These are phyloP conservation scores for Cladosporium sphaerospermum DNA, from an alignment of 2,329 filamentous ascomycete species.

Conservation along the genomic window DNA sequence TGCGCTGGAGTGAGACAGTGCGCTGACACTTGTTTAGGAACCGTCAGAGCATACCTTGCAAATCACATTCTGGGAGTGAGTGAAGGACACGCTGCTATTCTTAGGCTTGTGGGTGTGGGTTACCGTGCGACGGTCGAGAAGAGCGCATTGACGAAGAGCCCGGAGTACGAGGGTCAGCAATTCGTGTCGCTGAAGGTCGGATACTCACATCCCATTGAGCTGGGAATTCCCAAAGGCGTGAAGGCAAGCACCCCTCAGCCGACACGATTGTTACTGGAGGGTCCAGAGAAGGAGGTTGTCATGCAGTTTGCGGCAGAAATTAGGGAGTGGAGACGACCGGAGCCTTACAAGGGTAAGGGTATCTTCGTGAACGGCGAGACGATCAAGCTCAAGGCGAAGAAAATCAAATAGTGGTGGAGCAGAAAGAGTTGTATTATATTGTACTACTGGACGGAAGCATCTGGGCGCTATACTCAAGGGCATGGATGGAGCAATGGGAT, in stretches of 20 bases:
- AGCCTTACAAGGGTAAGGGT: conserved; percentile 99
- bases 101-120: conserved; percentile 89
- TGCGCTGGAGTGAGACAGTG: background rate
- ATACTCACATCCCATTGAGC: conserved; percentile 91
- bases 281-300: conserved; percentile 75
- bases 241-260: conserved; percentile 84
- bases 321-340: conserved; percentile 78
- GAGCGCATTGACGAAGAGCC: conserved; percentile 58
- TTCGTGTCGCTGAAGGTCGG: conserved; percentile 93
- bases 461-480: conserved; percentile 2
- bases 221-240: conserved; percentile 75
- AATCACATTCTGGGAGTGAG: conserved; percentile 91
- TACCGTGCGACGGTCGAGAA: conserved; percentile 85
- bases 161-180: conserved; percentile 73
- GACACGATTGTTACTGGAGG: conserved; percentile 85
- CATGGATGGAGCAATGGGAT: conserved; percentile 3
- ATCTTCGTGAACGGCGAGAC: conserved; percentile 98
- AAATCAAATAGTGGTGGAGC: conserved; percentile 39
- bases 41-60: conserved; percentile 79
- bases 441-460: conserved; percentile 8
- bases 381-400: conserved; percentile 95
- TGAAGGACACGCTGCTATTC: conserved; percentile 89
- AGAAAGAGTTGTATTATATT: conserved; percentile 1
- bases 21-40: conserved; percentile 52
- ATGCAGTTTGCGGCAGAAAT: conserved; percentile 90